phyloP scores from a whole-genome alignment of 1,284 basidiomycete genomes.

The Cutaneotrichosporon spelunceum region DNA sequence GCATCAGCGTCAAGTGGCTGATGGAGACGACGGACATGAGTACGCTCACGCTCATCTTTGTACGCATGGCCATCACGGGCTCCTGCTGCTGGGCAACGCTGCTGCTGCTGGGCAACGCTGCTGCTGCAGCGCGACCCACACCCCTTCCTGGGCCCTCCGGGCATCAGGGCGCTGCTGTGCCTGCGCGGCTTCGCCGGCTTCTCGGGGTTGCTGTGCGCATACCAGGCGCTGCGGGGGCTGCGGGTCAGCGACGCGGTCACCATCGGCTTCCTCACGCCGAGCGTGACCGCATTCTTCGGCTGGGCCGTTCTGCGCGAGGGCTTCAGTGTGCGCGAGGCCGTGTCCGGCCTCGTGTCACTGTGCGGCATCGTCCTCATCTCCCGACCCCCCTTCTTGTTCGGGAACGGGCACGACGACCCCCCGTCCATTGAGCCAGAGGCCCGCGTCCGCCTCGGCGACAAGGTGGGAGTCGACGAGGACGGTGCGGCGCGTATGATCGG shows the following conservation, averaged over 20 bases:
- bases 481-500: constrained; percentile 28
- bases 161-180: constrained; percentile 60
- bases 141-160: constrained; percentile 66
- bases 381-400: constrained; percentile 60
- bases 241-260: constrained; percentile 72
- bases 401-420: constrained; percentile 40
- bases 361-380: constrained; percentile 64
- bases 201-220: constrained; percentile 51
- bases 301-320: constrained; percentile 65
- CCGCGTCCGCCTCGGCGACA: constrained; percentile 19
- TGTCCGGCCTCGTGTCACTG: constrained; percentile 64
- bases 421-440: constrained; percentile 66
- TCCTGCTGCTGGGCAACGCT: constrained; percentile 56
- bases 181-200: constrained; percentile 63
- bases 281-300: constrained; percentile 65
- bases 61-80: constrained; percentile 53
- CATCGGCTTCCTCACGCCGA: constrained; percentile 69
- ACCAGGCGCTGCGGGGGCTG: constrained; percentile 66
- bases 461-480: constrained; percentile 14
- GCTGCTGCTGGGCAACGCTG: constrained; percentile 54
- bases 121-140: constrained; percentile 57
- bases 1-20: constrained; percentile 53
- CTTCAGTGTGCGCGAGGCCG: constrained; percentile 59
- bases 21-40: constrained; percentile 40
- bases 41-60: constrained; percentile 39